Conservation (phyloP, 345 rosid genomes). For the Eutrema heterophyllum region DNA sequence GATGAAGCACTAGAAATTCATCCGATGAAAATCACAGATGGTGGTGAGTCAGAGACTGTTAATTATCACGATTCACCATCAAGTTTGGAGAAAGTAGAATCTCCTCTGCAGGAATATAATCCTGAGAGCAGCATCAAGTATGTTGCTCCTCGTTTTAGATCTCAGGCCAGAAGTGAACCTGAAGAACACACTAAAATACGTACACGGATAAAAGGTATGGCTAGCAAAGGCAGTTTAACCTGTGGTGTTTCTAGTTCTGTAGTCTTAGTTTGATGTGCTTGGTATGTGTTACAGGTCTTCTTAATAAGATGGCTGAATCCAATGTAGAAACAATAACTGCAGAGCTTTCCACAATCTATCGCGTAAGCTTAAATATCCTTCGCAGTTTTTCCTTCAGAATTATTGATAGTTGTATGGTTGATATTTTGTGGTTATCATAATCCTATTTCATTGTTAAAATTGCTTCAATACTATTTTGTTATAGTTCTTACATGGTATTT, state of each 20-base stretch:
- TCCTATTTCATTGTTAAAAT: not conserved
- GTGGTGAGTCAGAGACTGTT: slow-evolving; percentile 22
- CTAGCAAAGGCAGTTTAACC: slow-evolving; percentile 17
- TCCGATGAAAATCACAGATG: slow-evolving; percentile 13
- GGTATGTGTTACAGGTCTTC: slow-evolving; percentile 57
- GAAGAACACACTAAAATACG: slow-evolving; percentile 70
- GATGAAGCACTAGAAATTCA: slow-evolving; percentile 31
- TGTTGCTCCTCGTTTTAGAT: slow-evolving; percentile 73
- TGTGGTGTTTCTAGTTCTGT: slow-evolving; percentile 1
- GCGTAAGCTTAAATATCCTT: slow-evolving; percentile 39
- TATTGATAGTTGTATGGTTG: not conserved
- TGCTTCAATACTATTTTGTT: not conserved
- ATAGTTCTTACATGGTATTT: not conserved
- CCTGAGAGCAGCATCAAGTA: slow-evolving; percentile 42
- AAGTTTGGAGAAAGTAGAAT: slow-evolving; percentile 25
- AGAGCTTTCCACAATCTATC: slow-evolving; percentile 61
- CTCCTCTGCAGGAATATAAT: slow-evolving; percentile 19
- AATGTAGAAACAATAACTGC: slow-evolving; percentile 82
- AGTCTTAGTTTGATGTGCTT: slow-evolving; percentile 11
- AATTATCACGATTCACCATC: slow-evolving; percentile 23
- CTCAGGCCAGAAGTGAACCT: slow-evolving; percentile 46
- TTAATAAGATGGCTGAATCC: slow-evolving; percentile 78
- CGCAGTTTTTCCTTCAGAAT: not conserved
- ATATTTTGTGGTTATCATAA: not conserved
- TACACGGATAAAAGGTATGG: slow-evolving; percentile 67